Evolutionary conservation across 306 rosid genomes (phyloP), one percentile per base, ranked within the genome.

Genomic region (Sindora glabra): DNA sequence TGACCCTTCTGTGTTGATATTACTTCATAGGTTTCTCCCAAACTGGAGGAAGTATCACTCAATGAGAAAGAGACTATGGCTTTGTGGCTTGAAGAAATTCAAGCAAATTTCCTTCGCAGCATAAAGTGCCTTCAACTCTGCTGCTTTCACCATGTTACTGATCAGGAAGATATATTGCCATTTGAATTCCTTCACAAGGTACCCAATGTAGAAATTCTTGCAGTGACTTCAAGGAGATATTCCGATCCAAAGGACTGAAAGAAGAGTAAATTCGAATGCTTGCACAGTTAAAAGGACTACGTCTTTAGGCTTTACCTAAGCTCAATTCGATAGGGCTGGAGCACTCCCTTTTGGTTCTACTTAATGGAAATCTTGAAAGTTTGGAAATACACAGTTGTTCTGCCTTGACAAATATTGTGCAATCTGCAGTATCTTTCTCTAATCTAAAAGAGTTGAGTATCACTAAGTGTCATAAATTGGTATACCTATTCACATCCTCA

Each of bases 301-400:
- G 0, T 1, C 7, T 59, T n/a, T 0, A 0, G 0, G 0, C 0
- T 0, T 1, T 16, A 15, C 2, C 0, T 16, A 5, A 25, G 40
- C 51, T 41, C 18, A 3, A 7, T 1, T 10, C 51, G 21, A 26
- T 48, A 1, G 27, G 41, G 14, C n/a, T 40, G 17, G 32, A 64
- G 25, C 10, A 26, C 22, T 25, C 37, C 4, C 13, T 18, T 12
- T 1, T 36, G 4, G 4, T 12, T 9, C 32, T 7, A 39, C 16
- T 56, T 5, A 9, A 6, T 18, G 30, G 34, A 55, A 33, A 34
- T 6, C 29, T 55, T 4, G 5, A 18, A 19, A 0, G 10, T 1
- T 34, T 55, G 13, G 18, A 33, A 18, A 21, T 55, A 2, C 17
- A 4, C 11, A 8, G 26, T 12, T 55, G 45, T 13, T 30, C 15